phyloP scores from a whole-genome alignment of 306 rosid genomes.

The Inga laurina region DNA sequence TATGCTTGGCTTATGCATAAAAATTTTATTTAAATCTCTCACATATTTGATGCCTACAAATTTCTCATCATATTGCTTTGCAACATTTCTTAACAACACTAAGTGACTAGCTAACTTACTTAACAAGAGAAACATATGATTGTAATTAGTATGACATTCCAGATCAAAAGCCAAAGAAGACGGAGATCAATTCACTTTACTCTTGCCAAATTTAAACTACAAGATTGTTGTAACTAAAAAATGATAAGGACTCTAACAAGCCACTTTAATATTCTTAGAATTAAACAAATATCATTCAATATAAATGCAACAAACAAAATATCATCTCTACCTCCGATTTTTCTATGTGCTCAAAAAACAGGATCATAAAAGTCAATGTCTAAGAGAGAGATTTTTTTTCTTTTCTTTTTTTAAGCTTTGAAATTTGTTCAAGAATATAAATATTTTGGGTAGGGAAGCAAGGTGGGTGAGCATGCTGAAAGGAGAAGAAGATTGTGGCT shows the following conservation, averaged over 20 bases:
- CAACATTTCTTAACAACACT: background rate
- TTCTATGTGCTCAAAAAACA: background rate
- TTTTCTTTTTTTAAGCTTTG: background rate
- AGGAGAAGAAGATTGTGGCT: constrained; percentile 33
- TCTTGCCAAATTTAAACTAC: background rate
- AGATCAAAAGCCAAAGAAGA: constrained; percentile 16
- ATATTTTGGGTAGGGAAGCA: constrained; percentile 21
- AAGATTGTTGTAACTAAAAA: background rate
- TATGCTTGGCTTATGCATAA: too few species aligned
- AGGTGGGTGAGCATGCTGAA: constrained; percentile 37
- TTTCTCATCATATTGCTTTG: too few species aligned
- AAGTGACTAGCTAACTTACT: background rate
- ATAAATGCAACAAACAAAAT: background rate
- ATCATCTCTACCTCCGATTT: background rate
- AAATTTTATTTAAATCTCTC: background rate
- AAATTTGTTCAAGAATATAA: constrained; percentile 5
- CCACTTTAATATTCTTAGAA: background rate
- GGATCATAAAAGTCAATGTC: background rate
- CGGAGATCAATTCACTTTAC: constrained; percentile 6
- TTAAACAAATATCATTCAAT: background rate
- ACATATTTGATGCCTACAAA: too few species aligned
- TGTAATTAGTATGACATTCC: background rate
- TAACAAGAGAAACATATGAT: background rate
- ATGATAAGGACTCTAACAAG: background rate
- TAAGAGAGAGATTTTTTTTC: background rate